Evolutionary conservation across 208 protist species (phyloP).

Genomic region (Crithidia thermophila): DNA sequence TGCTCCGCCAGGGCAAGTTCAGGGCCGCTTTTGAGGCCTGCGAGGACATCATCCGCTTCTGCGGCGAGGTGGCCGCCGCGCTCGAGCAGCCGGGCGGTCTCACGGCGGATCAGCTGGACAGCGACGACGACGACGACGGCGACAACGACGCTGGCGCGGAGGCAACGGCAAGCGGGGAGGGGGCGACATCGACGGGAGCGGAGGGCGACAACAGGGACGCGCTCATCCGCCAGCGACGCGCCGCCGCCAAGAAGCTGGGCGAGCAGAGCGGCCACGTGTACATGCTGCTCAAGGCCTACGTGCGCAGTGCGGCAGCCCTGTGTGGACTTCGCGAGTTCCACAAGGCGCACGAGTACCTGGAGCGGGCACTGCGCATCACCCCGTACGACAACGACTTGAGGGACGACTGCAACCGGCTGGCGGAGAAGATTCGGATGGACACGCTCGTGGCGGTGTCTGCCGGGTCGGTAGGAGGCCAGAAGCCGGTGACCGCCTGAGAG

Average conservation of each 20-base stretch:
- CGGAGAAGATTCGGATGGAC: conserved; percentile 91
- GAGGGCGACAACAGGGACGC: conserved; percentile 26
- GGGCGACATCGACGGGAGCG: neutral
- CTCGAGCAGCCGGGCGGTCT: conserved; percentile 73
- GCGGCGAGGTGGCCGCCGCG: conserved; percentile 81
- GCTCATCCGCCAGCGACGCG: conserved; percentile 47
- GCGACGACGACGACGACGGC: conserved; percentile 87
- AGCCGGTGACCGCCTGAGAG: neutral
- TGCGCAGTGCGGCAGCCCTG: conserved; percentile 79
- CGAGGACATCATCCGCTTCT: conserved; percentile 68
- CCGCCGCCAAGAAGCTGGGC: conserved; percentile 61
- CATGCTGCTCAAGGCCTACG: conserved; percentile 91
- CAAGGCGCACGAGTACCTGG: conserved; percentile 68
- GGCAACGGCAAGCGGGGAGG: too few species aligned
- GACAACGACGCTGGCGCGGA: conserved; percentile 34
- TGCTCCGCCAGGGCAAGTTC: conserved; percentile 80
- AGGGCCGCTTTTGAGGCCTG: conserved; percentile 71
- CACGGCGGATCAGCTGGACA: conserved; percentile 53
- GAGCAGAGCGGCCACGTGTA: conserved; percentile 90
- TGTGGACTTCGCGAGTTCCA: conserved; percentile 83
- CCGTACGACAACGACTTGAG: conserved; percentile 93
- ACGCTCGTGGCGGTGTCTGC: conserved; percentile 79
- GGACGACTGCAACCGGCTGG: conserved; percentile 85
- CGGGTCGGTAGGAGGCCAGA: neutral
- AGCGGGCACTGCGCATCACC: conserved; percentile 87